These are phyloP conservation scores for Microsporum ferrugineum DNA, from an alignment of 2,329 filamentous ascomycete genomes.

Conservation along the genomic window DNA sequence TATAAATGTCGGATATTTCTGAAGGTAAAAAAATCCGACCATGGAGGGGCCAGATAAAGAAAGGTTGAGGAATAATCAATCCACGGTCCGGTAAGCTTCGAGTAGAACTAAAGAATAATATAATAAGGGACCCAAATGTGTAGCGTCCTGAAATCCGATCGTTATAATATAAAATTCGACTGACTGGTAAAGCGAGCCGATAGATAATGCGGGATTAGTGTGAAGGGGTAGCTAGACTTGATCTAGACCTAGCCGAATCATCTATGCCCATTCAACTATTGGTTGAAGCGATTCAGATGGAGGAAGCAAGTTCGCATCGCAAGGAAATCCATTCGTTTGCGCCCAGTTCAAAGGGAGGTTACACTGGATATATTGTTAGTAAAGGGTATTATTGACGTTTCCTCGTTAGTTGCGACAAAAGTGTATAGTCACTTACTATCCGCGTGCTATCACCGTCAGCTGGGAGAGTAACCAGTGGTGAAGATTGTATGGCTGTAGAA, in stretches of 20 bases:
- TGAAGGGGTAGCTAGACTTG: constrained; percentile 29
- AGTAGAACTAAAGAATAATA: constrained; percentile 25
- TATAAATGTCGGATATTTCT: constrained; percentile 13
- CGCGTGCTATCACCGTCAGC: constrained; percentile 28
- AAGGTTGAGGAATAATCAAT: constrained; percentile 9
- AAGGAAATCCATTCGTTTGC: constrained; percentile 27
- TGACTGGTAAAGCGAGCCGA: constrained; percentile 23
- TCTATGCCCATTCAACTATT: constrained; percentile 27
- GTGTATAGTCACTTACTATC: constrained; percentile 24
- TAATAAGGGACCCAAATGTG: constrained; percentile 23
- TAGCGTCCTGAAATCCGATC: constrained; percentile 28
- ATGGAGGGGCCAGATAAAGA: constrained; percentile 14
- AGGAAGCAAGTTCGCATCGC: constrained; percentile 28
- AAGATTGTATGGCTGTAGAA: constrained; percentile 17
- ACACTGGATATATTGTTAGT: constrained; percentile 18
- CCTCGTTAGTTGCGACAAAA: constrained; percentile 28
- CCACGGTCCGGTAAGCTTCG: constrained; percentile 23
- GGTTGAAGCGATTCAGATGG: constrained; percentile 24
- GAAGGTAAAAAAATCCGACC: constrained; percentile 11
- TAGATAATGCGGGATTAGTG: constrained; percentile 28
- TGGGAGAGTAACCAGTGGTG: constrained; percentile 27
- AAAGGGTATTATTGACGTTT: constrained; percentile 19
- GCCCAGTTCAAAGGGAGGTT: constrained; percentile 32
- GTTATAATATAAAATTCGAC: constrained; percentile 24
- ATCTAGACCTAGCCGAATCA: constrained; percentile 25